Evolutionary conservation across 73 alveolate genomes (phyloP), one percentile per base, ranked within the genome.

Genomic region (Paramecium sexaurelia): DNA sequence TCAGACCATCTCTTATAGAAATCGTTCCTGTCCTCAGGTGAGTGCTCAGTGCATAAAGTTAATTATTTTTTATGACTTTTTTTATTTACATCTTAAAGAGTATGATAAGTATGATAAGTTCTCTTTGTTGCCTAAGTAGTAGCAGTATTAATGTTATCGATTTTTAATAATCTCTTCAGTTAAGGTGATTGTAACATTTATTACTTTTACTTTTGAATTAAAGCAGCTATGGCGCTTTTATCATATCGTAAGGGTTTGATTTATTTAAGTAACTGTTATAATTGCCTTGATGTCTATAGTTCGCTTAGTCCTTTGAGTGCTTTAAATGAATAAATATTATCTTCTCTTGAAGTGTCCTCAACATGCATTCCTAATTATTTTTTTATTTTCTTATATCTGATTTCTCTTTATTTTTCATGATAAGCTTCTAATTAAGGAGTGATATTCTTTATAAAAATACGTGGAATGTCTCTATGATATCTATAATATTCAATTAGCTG

Each of bases 381-480:
- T 45, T 78, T 78, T 19, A 78, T 78, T 43, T 22, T 41, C 47
- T 40, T 78, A 17, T 78, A 78, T 33, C 75, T 37, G 36, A 78
- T 78, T 17, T 78, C 90, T 40, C 90, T 37, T 40, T 78, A 13
- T 45, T 43, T 39, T 24, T 78, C 68, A 24, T 78, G 90, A 61
- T 78, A 78, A 19, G 1, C 35, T 61, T 78, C 90, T 33, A 78
- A 43, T 78, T 22, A 20, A 10, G 73, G 71, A 1, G 90, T 41
- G 8, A 78, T 45, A 3, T 43, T 20, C 40, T 45, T 27, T 19
- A 78, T 78, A 45, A 78, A 78, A 24, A 78, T 24, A 7, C 90
- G 43, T 8, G 90, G 90, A 15, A 78, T 41, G 29, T 78, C 90
- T 41, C 55, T 24, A 78, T 78, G 90, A 45, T 78, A 78, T 17